Base-by-base conservation (phyloP, 2,329 filamentous ascomycete genomes). In the Aspergillus nomiae region DNA sequence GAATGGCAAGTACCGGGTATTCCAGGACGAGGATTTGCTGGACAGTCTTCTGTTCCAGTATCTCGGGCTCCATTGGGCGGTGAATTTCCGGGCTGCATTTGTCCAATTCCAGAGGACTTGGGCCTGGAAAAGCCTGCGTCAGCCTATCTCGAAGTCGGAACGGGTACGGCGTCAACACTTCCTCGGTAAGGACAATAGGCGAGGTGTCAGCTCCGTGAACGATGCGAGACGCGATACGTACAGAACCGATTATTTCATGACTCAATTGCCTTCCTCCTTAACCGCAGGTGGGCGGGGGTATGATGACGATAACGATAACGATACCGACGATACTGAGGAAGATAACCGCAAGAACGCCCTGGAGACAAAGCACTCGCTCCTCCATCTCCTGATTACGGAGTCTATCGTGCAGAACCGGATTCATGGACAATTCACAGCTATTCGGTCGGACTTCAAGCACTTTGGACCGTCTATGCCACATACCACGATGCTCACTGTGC, bases 381-480 rank as follows among this genome's bases (percentile, higher is more conserved):
- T 89, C 5, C 86, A 87, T 65, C 76, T 86, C 2, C 70, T 87
- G 7, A 81, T 86, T 32, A 82, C 85, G 9, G 86, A 88, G 67
- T 80, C 86, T 16, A 73, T 86, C 41, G 67, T 89, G 41, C 80
- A 83, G 62, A 82, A 76, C 30, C 75, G 79, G 24, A 67, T 85
- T 1, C 77, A 82, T 48, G 80, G 80, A 11, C 77, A 84, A 24
- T 80, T 86, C 57, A 84, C 84, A 1, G 82, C 86, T 3, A 74
- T 89, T 45, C 81, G 85, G 14, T 85, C 85, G 0, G 86, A 88
- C 68, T 87, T 89, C 66, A 78, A 83, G 51, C 86, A 83, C 78
- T 86, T 88, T 62, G 84, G 84, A 0, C 83, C 86, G 0, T 83
- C 83, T 5, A 75, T 89, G 16, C 81, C 87, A 2, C 89, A 91